These are phyloP conservation scores for Epichloe scottii DNA, from an alignment of 2,329 filamentous ascomycete genomes.

Conservation along the genomic window DNA sequence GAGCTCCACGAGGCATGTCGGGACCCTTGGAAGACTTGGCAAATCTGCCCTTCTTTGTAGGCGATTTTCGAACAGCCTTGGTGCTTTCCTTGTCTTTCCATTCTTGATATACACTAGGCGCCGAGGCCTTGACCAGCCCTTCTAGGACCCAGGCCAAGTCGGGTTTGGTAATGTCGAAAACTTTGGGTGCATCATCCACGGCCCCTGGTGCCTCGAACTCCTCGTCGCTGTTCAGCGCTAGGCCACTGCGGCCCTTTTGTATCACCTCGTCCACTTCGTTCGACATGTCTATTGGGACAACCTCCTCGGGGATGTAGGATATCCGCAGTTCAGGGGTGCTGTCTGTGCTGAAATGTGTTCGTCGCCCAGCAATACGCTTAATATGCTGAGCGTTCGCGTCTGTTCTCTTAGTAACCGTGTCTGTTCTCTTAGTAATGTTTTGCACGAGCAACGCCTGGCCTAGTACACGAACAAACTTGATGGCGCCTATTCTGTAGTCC, in stretches of 20 bases:
- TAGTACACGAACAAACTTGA: constrained; percentile 72
- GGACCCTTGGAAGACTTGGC: constrained; percentile 10
- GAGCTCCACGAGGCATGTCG: constrained; percentile 16
- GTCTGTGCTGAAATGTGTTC: constrained; percentile 64
- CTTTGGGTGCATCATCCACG: constrained; percentile 18
- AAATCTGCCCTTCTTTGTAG: constrained; percentile 11
- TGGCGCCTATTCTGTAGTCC: constrained; percentile 63
- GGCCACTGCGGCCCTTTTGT: constrained; percentile 35
- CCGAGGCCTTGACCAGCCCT: constrained; percentile 15
- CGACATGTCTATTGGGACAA: constrained; percentile 67
- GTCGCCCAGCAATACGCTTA: constrained; percentile 51
- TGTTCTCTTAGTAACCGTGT: constrained; percentile 21
- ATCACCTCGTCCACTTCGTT: constrained; percentile 55
- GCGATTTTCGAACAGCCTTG: constrained; percentile 13
- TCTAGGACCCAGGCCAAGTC: constrained; percentile 35
- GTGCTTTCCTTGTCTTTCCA: constrained; percentile 15
- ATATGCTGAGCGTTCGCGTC: constrained; percentile 36
- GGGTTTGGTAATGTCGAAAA: constrained; percentile 53
- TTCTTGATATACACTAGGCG: constrained; percentile 14
- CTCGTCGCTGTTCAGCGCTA: constrained; percentile 55
- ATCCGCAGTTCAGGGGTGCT: constrained; percentile 65
- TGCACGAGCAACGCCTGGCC: constrained; percentile 62
- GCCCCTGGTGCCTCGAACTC: constrained; percentile 36
- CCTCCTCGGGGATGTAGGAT: constrained; percentile 59
- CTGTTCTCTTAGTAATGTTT: constrained; percentile 28